Evolutionary conservation across 1,284 basidiomycete genomes (phyloP), one percentile per base, ranked within the genome.

Genomic region (Boletus albobrunnescens): DNA sequence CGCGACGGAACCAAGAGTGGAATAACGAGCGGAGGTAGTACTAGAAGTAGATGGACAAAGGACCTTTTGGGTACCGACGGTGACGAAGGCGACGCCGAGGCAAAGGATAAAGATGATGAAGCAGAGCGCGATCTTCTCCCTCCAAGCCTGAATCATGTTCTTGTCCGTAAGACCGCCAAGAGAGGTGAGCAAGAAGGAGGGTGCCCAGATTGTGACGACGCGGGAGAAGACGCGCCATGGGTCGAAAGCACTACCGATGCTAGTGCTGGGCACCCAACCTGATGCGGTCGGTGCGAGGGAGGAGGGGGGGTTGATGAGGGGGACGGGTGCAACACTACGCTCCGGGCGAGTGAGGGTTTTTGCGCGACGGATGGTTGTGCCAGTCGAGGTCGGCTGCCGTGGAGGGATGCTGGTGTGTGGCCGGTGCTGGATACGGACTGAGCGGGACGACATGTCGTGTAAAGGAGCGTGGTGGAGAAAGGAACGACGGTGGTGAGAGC

Each of bases 291-390:
- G 59, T n/a, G 75, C 56, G 47, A 75, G 63, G 32, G 75, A 60
- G 13, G 74, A 57, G 43, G 77, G 72, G 2, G 86, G 84, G 49
- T 91, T 94, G 62, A 99, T 94, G 59, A 99, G 83, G 1, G 96
- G 95, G 12, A 90, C 87, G 32, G 93, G 90, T 10, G 91, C 92
- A 49, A 97, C 90, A 65, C 90, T 81, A 49, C 95, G 84, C 73
- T 99, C 95, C 57, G 95, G 96, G 46, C 93, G 81, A 44, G 92
- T 98, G 56, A 99, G 83, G 3, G 95, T 99, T 75, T 96, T 97
- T 62, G 88, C 89, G 51, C 94, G 79, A 45, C 84, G 83, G 49
- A 91, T 75, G 43, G 82, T 82, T 32, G 81, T 72, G 43, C 76
- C 77, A 43, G 78, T 71, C n/a, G 30, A 31, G 20, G 74, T 71